These are phyloP conservation scores for Grosmannia serpens DNA, from an alignment of 2,329 filamentous ascomycete species.

Conservation along the genomic window DNA sequence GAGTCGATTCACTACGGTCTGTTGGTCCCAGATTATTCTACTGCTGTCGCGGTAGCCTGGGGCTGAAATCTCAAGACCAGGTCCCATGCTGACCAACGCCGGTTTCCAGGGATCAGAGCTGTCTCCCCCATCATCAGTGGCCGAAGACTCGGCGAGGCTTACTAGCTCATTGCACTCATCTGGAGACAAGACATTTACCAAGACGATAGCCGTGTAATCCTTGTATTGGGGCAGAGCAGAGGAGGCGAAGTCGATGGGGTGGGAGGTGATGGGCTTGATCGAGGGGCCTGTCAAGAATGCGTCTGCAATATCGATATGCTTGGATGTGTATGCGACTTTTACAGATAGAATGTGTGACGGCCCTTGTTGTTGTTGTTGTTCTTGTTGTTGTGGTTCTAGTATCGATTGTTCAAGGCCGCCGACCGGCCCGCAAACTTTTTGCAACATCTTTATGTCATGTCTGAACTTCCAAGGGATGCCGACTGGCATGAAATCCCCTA, in stretches of 20 bases:
- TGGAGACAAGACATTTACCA: slow-evolving; percentile 52
- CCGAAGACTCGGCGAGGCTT: slow-evolving; percentile 36
- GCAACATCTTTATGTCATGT: not conserved
- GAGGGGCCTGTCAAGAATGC: slow-evolving; percentile 32
- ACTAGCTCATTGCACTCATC: slow-evolving; percentile 50
- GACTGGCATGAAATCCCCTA: no score
- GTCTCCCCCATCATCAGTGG: slow-evolving; percentile 21
- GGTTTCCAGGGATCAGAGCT: slow-evolving; percentile 43
- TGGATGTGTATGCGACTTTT: slow-evolving; percentile 14
- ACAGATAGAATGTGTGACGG: not conserved
- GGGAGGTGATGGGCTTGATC: slow-evolving; percentile 32
- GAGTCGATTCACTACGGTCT: slow-evolving; percentile 48
- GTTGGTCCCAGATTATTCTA: slow-evolving; percentile 65
- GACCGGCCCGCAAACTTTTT: not conserved
- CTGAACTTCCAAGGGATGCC: no score
- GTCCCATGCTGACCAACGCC: slow-evolving; percentile 57
- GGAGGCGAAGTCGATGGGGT: slow-evolving; percentile 40
- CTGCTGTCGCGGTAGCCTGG: slow-evolving; percentile 55
- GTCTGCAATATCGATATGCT: slow-evolving; percentile 27
- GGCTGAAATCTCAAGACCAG: slow-evolving; percentile 45
- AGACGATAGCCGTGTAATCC: slow-evolving; percentile 44
- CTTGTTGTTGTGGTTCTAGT: not conserved
- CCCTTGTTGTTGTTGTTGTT: not conserved
- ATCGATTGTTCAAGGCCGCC: not conserved
- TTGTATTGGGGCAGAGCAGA: slow-evolving; percentile 40